Evolutionary conservation across 352 stramenopile genomes (phyloP), one percentile per base, ranked within the genome.

Genomic region (Phytophthora palmivora): DNA sequence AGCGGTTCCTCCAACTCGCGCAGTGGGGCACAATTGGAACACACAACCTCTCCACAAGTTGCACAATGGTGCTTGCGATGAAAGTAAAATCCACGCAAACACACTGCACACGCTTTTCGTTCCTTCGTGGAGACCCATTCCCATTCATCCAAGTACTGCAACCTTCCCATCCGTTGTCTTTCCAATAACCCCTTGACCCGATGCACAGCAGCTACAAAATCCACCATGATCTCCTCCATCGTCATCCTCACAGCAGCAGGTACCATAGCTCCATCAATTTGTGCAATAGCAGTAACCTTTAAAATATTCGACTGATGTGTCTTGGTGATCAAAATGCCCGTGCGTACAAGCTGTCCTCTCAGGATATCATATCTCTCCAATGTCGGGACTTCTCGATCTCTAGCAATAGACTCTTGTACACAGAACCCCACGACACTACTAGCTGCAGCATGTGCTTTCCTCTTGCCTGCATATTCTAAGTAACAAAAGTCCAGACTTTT

Each of bases 111-210:
- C 0, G 83, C 84, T 67, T 91, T 92, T 46, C 87, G 82, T 21
- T 93, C 84, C 19, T 80, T 70, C 9, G 79, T 76, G 4, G 82
- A 67, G 6, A 95, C 72, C 82, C 81, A 93, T 33, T 92, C 79
- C 81, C 81, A 95, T 53, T 91, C 77, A 44, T 93, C 81, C 46
- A 95, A 51, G 55, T 91, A 91, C 58, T 87, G 80, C 67, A 93
- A 53, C 37, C 70, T 69, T 19, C 87, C 79, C 70, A 95, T 82
- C n/a, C 87, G 78, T 54, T 92, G 82, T 42, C 84, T 74, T 50
- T 95, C 87, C 15, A 95, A 48, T 34, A 91, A 49, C 0, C 70
- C 72, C 36, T 87, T 87, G 15, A 93, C 63, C 0, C 80, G 76
- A 52, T 84, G 58, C 30, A 91, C 72, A 9, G 70, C 41, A 1